Base-by-base conservation (phyloP, 257 asterid species). In the Paulownia fortunei region DNA sequence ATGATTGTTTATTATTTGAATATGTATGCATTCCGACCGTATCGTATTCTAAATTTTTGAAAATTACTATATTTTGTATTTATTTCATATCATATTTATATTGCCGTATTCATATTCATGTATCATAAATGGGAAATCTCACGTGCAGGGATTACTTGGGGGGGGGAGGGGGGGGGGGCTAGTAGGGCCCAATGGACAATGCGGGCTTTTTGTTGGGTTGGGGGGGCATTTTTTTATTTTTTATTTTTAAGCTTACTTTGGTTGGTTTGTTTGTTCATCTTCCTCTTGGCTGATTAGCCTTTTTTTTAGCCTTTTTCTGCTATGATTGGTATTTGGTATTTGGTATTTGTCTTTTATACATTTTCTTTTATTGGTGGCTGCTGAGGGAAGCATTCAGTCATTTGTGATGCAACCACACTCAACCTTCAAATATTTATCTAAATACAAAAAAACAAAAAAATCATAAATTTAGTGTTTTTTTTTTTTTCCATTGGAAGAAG, bases 361-460 rank as follows among this genome's bases (percentile, higher is more conserved):
- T 34, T 46, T 39, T 10, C 19, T 69, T 66, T n/a, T 13, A 32
- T 62, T 64, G 79, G 83, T 75, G 79, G 36, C 76, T 82, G 86
- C 86, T 82, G 69, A 82, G 63, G 79, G 63, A 79, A 79, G 83
- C 86, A 69, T 79, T 75, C 64, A 42, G 81, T 82, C 86, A 82
- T 76, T 47, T 54, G 69, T 82, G 86, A 79, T 46, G 86, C 73
- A 70, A 79, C 30, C 76, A 76, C 37, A 41, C 75, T 46, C 79
- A 70, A 5, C 12, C 21, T 30, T 73, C 59, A 4, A 51, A 16
- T 6, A 37, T n/a, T n/a, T n/a, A n/a, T n/a, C n/a, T n/a, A n/a
- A n/a, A n/a, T n/a, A 30, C 36, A 2, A 30, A 30, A 30, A 30
- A 30, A 30, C 2, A 30, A 30, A 30, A 30, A 30, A 30, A 1